These are phyloP conservation scores for Pistacia atlantica DNA, from an alignment of 345 rosid genomes.

Conservation along the genomic window DNA sequence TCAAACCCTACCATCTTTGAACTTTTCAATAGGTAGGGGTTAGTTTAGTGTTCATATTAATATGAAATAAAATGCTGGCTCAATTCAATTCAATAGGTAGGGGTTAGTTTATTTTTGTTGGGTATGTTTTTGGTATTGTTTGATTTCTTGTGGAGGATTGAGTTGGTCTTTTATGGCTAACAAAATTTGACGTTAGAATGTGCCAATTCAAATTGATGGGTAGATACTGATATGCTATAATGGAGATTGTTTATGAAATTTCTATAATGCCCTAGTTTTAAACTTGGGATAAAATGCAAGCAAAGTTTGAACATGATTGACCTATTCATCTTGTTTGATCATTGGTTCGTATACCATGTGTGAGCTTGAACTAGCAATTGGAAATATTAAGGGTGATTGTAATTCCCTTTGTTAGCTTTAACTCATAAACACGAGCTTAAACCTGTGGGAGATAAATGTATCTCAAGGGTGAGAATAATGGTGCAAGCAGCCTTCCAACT, in stretches of 20 bases:
- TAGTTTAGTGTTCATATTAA: not conserved
- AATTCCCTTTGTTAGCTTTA: not conserved
- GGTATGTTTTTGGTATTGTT: not conserved
- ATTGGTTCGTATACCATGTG: no score
- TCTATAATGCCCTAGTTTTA: not conserved
- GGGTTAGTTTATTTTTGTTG: not conserved
- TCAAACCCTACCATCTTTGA: no score
- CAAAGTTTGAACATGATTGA: no score
- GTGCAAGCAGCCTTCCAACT: not conserved
- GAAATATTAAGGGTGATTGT: no score
- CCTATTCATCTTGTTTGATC: no score
- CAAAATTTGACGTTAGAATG: not conserved
- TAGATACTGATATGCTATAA: not conserved
- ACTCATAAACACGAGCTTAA: not conserved
- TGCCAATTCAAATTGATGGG: slow-evolving; percentile 1
- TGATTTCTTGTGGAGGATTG: not conserved
- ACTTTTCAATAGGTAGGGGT: no score
- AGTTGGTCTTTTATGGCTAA: not conserved
- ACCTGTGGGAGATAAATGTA: not conserved
- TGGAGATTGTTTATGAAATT: not conserved
- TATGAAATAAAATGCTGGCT: not conserved
- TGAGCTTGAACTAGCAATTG: no score
- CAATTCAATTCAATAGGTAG: no score
- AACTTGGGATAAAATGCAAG: not conserved
- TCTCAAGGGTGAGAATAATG: not conserved